Evolutionary conservation across 2,329 filamentous ascomycete genomes (phyloP), one percentile per base, ranked within the genome.

Genomic region (Claviceps monticola): DNA sequence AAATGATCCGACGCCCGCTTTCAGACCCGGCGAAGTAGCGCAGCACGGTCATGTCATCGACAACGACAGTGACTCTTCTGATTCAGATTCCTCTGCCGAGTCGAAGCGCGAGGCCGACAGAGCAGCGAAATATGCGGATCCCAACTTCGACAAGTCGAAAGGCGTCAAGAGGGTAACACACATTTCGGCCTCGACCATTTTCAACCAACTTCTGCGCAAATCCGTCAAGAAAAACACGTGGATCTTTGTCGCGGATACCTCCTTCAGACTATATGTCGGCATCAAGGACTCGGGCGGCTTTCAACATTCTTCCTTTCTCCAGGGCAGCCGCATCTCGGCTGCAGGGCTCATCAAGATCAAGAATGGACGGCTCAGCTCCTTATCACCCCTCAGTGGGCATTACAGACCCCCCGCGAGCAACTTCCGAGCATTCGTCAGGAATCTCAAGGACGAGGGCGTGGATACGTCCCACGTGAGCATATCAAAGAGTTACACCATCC

Each of bases 181-280:
- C 60, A 72, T 89, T 2, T 86, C 79, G 5, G 79, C 84, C 1
- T 79, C 83, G 0, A 83, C 84, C 1, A 75, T 95, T 3, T 78
- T 91, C 64, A 88, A 93, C 65, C 84, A 86, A 56, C 73, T 95
- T 5, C 74, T 93, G 16, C 80, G 86, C 54, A 84, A 87, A 56
- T 83, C 85, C 0, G 85, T 89, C 41, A 86, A 83, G 65, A 88
- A 88, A 56, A 90, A 91, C 61, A 93, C 86, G 4, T 95, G 90
- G 90, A 94, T 95, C 57, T 96, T 95, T 60, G 89, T 90, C 7
- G 84, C 86, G 23, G 89, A 95, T 66, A 91, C 87, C 1, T 84
- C 79, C 1, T 93, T 90, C 64, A 80, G 86, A 1, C 73, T 95
- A 0, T 95, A 95, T 64, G 81, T 95, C 37, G 89, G 89, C 47